Evolutionary conservation across 768 basidiomycete genomes (phyloP).

Genomic region (Lactifluus echinatus): DNA sequence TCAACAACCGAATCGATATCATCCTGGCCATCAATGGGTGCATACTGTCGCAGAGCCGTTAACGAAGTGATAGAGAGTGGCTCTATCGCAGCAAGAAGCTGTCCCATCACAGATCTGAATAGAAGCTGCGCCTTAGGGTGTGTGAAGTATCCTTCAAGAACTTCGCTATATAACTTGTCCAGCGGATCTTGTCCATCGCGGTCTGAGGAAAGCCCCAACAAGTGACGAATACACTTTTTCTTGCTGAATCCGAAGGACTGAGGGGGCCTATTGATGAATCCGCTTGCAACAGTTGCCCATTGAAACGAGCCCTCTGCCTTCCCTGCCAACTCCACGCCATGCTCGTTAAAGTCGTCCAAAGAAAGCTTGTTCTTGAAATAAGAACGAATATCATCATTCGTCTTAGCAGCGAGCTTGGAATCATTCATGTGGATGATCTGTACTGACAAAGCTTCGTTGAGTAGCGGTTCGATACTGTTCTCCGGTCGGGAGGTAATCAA

Average conservation of each 20-base stretch:
- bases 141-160: not conserved
- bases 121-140: not conserved
- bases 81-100: not conserved
- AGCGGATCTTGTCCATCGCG: not conserved
- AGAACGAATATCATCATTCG: no score
- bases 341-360: no score
- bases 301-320: no score
- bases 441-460: no score
- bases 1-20: not conserved
- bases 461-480: no score
- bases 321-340: no score
- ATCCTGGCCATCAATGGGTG: no score
- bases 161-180: not conserved
- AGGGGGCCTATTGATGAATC: not conserved
- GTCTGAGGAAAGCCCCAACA: not conserved
- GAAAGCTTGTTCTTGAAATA: no score
- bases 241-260: not conserved
- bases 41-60: not conserved
- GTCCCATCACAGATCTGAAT: not conserved
- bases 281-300: no score
- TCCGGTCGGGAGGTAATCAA: no score
- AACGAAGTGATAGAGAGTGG: not conserved
- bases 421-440: no score
- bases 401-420: no score
- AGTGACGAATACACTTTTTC: not conserved